Evolutionary conservation across 805 yeast genomes (phyloP).

Genomic region (Kockiozyma suomiensis): DNA sequence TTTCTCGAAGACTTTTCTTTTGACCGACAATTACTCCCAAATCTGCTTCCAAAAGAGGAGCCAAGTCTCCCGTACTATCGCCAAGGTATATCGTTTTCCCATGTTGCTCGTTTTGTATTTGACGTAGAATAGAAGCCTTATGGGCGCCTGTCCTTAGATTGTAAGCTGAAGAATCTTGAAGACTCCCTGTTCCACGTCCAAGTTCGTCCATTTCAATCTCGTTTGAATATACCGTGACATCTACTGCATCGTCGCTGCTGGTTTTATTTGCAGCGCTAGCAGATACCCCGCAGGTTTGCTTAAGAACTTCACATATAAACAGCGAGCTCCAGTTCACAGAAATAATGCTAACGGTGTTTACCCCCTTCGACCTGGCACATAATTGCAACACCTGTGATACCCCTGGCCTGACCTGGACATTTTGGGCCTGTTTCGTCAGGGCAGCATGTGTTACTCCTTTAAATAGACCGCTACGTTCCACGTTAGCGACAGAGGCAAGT

Average conservation of each 20-base stretch:
- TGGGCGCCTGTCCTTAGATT: constrained; percentile 24
- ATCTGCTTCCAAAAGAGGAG: constrained; percentile 22
- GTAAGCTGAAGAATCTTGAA: background rate
- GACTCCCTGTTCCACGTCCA: constrained; percentile 17
- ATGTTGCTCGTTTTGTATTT: background rate
- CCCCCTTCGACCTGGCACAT: background rate
- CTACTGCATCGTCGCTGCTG: background rate
- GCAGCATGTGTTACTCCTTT: constrained; percentile 14
- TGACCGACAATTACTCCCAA: constrained; percentile 22
- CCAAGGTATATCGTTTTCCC: constrained; percentile 27
- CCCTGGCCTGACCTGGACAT: constrained; percentile 17
- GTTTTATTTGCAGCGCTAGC: background rate
- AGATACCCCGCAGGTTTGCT: background rate
- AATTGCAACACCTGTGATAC: constrained; percentile 10
- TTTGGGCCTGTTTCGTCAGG: constrained; percentile 18
- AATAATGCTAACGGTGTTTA: constrained; percentile 13
- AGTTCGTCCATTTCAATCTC: constrained; percentile 17
- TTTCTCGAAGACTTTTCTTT: constrained; percentile 16
- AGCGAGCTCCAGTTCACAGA: constrained; percentile 35
- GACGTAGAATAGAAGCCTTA: constrained; percentile 22
- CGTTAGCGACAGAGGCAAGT: constrained; percentile 27
- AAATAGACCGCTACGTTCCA: constrained; percentile 29
- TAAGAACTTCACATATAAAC: constrained; percentile 16
- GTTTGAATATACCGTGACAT: constrained; percentile 10
- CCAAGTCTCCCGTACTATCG: constrained; percentile 34